A percentile compares a stretch with the other conserved stretches of the same genome.
These are phyloP conservation scores for Cardiospermum halicacabum DNA, from an alignment of 345 rosid species.

Conservation along the genomic window DNA sequence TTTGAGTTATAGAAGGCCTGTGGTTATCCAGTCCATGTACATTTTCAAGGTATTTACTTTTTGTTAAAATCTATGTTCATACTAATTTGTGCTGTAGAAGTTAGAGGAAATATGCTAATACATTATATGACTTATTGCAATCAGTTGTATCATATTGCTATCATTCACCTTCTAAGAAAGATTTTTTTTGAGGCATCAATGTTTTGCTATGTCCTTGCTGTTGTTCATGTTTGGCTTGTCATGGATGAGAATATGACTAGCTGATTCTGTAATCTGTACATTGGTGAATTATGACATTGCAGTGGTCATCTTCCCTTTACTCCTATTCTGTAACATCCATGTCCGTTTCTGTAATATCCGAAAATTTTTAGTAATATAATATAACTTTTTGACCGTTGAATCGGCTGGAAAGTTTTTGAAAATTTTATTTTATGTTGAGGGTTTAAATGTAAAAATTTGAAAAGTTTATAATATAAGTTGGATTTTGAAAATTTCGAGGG, in stretches of 20 bases:
- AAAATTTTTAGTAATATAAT: too few relatives aligned
- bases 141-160: neutral
- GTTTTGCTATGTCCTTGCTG: neutral
- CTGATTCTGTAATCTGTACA: neutral
- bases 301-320: neutral
- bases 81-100: neutral
- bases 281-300: neutral
- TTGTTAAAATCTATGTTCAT: neutral
- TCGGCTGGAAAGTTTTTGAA: too few relatives aligned
- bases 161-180: neutral
- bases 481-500: too few relatives aligned
- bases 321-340: neutral
- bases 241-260: neutral
- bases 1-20: conserved; percentile 76
- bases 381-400: too few relatives aligned
- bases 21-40: conserved; percentile 85
- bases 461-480: too few relatives aligned
- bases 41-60: conserved; percentile 69
- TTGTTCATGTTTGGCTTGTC: neutral
- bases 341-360: too few relatives aligned
- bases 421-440: too few relatives aligned
- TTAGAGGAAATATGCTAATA: neutral
- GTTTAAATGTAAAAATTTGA: too few relatives aligned
- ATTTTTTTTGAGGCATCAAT: neutral
- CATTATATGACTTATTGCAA: neutral